Base-by-base conservation (phyloP, 805 yeast genomes). In the Candida glaebosa region DNA sequence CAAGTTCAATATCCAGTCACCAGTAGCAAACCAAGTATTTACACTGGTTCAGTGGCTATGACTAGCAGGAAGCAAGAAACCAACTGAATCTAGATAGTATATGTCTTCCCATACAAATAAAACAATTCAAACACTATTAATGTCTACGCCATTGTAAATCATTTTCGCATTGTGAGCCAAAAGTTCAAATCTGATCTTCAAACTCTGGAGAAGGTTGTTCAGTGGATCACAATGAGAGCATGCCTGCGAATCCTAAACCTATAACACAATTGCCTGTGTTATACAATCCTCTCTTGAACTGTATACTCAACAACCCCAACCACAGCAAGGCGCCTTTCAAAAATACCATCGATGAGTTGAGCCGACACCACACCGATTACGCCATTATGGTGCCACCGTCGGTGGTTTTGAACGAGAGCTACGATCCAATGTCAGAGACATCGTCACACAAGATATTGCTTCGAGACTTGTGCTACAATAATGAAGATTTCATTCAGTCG, bases 321-420 rank as follows among this genome's bases (percentile, higher is more conserved):
- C 52, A 57, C 26, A 44, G 45, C 18, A 62, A 67, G 63, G 42
- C 79, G 0, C 73, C 81, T 12, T 61, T 73, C 38, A 73, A 69
- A 43, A 69, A 67, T n/a, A 63, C 78, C 5, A 67, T 79, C 28
- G 54, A 60, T 3, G 69, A 59, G 38, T 52, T 83, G 18, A 51
- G 68, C 2, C 57, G 53, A 33, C 61, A 58, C 45, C 78, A 82
- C 30, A 69, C 68, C 15, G 75, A 73, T n/a, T 80, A 72, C 54
- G 69, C 80, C 2, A 55, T 86, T 10, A 55, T 86, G n/a, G 79
- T 83, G 1, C 95, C 95, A 0, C 77, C 79, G 4, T 63, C 83
- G 1, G 54, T 60, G 19, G 59, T 73, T 2, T 62, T 84, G 10
- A 57, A 60, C 30, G 56, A 61, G 17, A 49, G 50, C 36, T 52